phyloP scores from a whole-genome alignment of 495 filamentous ascomycete genomes.

The Saxophila tyrrhenica region DNA sequence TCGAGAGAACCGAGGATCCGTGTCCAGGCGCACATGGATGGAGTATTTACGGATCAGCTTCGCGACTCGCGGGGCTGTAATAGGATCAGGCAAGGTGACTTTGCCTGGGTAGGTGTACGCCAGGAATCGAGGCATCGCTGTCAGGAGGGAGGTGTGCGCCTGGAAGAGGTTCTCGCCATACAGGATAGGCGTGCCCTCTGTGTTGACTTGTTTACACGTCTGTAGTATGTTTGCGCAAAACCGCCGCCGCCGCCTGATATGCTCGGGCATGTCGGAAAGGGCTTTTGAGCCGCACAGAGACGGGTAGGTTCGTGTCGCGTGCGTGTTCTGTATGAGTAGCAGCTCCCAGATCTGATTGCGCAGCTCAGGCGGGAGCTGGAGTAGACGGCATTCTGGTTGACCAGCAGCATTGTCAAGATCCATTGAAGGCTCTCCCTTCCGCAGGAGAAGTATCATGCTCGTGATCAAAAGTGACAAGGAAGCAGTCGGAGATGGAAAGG shows the following conservation, averaged over 20 bases:
- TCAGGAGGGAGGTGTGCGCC: slow-evolving; percentile 39
- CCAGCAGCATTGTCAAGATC: background rate
- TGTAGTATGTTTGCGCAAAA: slow-evolving; percentile 17
- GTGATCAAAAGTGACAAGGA: background rate
- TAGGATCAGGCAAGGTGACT: slow-evolving; percentile 16
- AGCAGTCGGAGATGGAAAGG: background rate
- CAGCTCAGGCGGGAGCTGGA: slow-evolving; percentile 18
- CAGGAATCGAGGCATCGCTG: slow-evolving; percentile 33
- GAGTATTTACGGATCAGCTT: slow-evolving; percentile 28
- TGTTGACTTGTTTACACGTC: slow-evolving; percentile 21
- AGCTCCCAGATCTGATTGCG: slow-evolving; percentile 15
- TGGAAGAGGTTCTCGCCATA: slow-evolving; percentile 36
- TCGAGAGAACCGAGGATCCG: slow-evolving; percentile 30
- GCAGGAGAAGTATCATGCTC: background rate
- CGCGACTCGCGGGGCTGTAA: slow-evolving; percentile 24
- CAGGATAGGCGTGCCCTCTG: slow-evolving; percentile 22
- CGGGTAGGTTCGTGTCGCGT: background rate
- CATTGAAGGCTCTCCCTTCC: background rate
- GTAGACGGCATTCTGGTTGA: slow-evolving; percentile 3
- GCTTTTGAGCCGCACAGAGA: background rate
- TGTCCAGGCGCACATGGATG: slow-evolving; percentile 36
- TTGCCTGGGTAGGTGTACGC: slow-evolving; percentile 11
- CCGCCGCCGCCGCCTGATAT: background rate
- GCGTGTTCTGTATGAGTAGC: slow-evolving; percentile 6
- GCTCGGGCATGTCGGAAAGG: background rate